phyloP scores from a whole-genome alignment of 768 basidiomycete genomes.

The Exsudoporus frostii region DNA sequence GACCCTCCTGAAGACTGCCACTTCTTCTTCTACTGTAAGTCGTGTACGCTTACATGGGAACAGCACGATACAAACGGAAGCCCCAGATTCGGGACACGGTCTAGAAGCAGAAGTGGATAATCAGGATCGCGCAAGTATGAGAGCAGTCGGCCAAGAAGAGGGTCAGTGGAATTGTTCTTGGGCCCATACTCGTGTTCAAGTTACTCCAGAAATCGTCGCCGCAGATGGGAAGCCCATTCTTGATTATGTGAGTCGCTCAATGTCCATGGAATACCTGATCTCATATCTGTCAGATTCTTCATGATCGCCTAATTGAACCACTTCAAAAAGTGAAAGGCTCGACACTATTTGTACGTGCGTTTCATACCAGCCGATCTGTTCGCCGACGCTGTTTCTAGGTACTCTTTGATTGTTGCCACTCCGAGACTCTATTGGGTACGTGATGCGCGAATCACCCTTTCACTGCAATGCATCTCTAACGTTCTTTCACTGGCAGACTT shows the following conservation, averaged over 20 bases:
- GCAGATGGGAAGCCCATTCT: slow-evolving; percentile 21
- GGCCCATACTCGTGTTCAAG: not conserved
- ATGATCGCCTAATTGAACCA: slow-evolving; percentile 17
- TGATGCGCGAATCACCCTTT: not conserved
- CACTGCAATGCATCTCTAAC: not conserved
- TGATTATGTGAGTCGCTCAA: slow-evolving; percentile 17
- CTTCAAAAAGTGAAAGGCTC: slow-evolving; percentile 17
- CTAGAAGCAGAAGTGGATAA: slow-evolving; percentile 17
- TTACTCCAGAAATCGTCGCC: slow-evolving; percentile 17
- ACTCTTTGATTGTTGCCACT: slow-evolving; percentile 32
- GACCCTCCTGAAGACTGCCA: slow-evolving; percentile 43
- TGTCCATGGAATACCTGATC: not conserved
- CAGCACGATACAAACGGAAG: not conserved
- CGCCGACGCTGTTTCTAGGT: slow-evolving; percentile 12
- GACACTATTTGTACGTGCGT: slow-evolving; percentile 17
- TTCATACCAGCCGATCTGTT: not conserved
- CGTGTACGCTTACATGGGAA: too few species aligned
- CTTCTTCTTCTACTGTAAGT: slow-evolving; percentile 56
- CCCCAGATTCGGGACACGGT: slow-evolving; percentile 23
- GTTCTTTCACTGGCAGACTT: slow-evolving; percentile 14
- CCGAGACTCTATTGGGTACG: slow-evolving; percentile 25
- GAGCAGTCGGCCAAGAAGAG: slow-evolving; percentile 49
- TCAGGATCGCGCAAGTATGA: slow-evolving; percentile 30
- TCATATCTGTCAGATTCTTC: slow-evolving; percentile 15
- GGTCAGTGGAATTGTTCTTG: slow-evolving; percentile 29